Base-by-base conservation (phyloP, 1,284 basidiomycete species). In the Puccinia coronata region DNA sequence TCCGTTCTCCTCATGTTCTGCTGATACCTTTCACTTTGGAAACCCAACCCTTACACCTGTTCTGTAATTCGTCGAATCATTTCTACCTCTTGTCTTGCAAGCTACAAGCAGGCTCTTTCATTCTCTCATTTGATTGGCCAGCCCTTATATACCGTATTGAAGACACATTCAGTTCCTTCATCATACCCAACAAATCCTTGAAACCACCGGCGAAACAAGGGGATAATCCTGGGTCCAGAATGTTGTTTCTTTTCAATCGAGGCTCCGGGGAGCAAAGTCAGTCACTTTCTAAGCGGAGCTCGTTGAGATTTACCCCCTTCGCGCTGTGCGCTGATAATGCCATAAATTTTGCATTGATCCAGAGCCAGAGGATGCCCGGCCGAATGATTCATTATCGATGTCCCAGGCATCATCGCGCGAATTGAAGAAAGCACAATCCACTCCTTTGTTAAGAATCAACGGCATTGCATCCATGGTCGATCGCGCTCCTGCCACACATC, bases 361-460 rank as follows among this genome's bases (percentile, higher is more conserved):
- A 71, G 49, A 51, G 49, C 23, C 49, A 14, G 69, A 53, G 28
- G 28, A 28, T 12, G 2, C 67, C 59, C 5, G 28, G 18, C 18
- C 36, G n/a, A 47, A 12, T 1, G 36, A 9, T 51, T 49, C 43
- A 20, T 71, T 31, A 16, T 36, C 18, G 20, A 53, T 23, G 14
- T 8, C n/a, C 16, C 11, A 51, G 6, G 25, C 28, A 5, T 71
- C 47, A 23, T 53, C 47, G 14, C 43, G 47, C 47, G 47, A 71
- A 47, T 36, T 71, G 69, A 71, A 43, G 69, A 49, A 53, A 49
- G 69, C 69, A 71, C 51, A 71, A 43, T 71, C 69, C 34, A 71
- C 47, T 20, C 69, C 69, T 25, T 36, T 39, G 14, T 53, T 71
- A 36, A 12, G 69, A 20, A 36, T 71, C 8, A 67, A 67, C n/a